Conservation (phyloP, 2,329 filamentous ascomycete genomes). For the Nothopassalora personata region DNA sequence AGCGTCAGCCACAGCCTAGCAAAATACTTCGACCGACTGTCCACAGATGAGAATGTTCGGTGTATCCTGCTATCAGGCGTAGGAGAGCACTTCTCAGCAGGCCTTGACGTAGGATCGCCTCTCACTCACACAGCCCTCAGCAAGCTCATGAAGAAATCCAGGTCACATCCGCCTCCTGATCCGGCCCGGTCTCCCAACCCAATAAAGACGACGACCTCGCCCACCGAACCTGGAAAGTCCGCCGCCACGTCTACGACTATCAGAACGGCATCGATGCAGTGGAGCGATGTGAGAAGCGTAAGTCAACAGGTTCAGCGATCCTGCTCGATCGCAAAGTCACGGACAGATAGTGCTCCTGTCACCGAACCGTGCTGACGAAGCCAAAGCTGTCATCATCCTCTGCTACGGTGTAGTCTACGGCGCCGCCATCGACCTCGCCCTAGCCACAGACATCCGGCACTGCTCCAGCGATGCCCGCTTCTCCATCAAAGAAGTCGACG, state of each 20-base stretch:
- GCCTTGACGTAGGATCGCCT: conserved; percentile 55
- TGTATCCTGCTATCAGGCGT: conserved; percentile 73
- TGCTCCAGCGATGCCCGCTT: conserved; percentile 54
- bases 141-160: neutral
- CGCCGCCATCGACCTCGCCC: conserved; percentile 64
- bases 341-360: neutral
- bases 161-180: conserved; percentile 41
- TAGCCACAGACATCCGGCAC: conserved; percentile 65
- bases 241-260: conserved; percentile 67
- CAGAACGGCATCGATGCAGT: conserved; percentile 70
- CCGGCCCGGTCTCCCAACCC: conserved; percentile 8
- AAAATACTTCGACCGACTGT: conserved; percentile 65
- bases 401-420: conserved; percentile 74
- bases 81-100: conserved; percentile 77
- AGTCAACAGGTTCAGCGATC: neutral
- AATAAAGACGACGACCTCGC: conserved; percentile 13
- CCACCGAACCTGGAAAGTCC: conserved; percentile 37
- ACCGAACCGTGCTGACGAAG: no score
- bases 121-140: neutral
- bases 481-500: conserved; percentile 75
- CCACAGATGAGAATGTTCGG: conserved; percentile 65
- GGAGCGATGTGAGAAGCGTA: conserved; percentile 76
- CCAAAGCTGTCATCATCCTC: conserved; percentile 62
- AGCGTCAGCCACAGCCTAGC: conserved; percentile 81
- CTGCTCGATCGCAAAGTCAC: neutral